phyloP scores from a whole-genome alignment of 2,329 filamentous ascomycete genomes.

The Penicillium janthinellum region DNA sequence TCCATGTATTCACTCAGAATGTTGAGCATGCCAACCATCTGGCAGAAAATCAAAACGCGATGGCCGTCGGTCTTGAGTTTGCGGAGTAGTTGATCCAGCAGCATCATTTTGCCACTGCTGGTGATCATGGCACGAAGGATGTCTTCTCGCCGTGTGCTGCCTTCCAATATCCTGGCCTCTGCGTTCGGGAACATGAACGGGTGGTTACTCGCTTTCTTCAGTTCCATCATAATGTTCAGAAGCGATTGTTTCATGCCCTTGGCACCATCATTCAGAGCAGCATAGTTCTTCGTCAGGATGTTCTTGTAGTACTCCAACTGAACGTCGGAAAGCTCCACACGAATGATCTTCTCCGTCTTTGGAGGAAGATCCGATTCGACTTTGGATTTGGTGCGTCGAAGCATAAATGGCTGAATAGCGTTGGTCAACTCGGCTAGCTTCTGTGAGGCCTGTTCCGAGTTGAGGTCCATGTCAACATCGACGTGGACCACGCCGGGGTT shows the following conservation, averaged over 20 bases:
- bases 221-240: constrained; percentile 98
- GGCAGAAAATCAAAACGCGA: constrained; percentile 95
- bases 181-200: constrained; percentile 97
- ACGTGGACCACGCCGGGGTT: constrained; percentile 93
- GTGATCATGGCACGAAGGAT: constrained; percentile 90
- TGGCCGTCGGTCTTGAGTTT: constrained; percentile 94
- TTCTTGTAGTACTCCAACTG: constrained; percentile 99
- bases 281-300: constrained; percentile 94
- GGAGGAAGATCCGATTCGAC: constrained; percentile 95
- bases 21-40: constrained; percentile 99
- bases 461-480: constrained; percentile 86
- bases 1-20: constrained; percentile 93
- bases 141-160: constrained; percentile 81
- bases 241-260: constrained; percentile 92
- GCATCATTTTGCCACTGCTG: constrained; percentile 99
- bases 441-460: constrained; percentile 75
- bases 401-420: constrained; percentile 88
- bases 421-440: constrained; percentile 85
- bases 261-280: constrained; percentile 85
- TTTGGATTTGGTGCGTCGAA: constrained; percentile 94
- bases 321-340: constrained; percentile 93
- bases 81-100: constrained; percentile 89
- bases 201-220: constrained; percentile 99
- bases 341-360: constrained; percentile 98
- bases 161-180: constrained; percentile 83